A percentile compares a stretch with the other conserved stretches of the same genome.
Evolutionary conservation across 495 filamentous ascomycete species (phyloP).

Genomic region (Lasiosphaeria miniovina): DNA sequence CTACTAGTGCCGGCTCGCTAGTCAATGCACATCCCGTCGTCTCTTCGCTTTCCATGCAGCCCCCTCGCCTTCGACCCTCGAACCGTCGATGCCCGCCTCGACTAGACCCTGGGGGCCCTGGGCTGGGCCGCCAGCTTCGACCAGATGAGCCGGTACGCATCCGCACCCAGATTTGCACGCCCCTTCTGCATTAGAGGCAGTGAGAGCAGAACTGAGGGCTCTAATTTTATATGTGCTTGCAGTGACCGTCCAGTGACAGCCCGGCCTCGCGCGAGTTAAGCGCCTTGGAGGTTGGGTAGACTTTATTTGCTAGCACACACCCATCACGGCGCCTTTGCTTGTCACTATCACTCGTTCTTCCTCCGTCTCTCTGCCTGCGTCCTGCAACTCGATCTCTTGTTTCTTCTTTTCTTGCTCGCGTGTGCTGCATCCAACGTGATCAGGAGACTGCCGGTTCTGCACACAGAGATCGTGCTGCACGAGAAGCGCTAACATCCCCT

Average conservation of each 20-base stretch:
- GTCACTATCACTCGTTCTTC: slow-evolving; percentile 14
- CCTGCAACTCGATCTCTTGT: slow-evolving; percentile 4
- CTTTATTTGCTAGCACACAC: slow-evolving; percentile 31
- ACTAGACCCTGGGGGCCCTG: not conserved
- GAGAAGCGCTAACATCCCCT: slow-evolving; percentile 34
- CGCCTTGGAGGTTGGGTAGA: slow-evolving; percentile 25
- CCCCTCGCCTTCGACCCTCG: not conserved
- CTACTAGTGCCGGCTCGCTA: slow-evolving; percentile 25
- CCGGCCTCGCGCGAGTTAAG: slow-evolving; percentile 26
- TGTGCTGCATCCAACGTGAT: slow-evolving; percentile 5
- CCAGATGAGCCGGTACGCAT: slow-evolving; percentile 23
- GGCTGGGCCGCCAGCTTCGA: slow-evolving; percentile 6
- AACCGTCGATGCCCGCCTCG: not conserved
- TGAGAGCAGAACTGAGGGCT: slow-evolving; percentile 13
- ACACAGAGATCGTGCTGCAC: slow-evolving; percentile 24
- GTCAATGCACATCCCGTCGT: slow-evolving; percentile 31
- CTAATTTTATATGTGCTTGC: slow-evolving; percentile 34
- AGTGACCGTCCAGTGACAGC: slow-evolving; percentile 33
- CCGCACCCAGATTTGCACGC: slow-evolving; percentile 16
- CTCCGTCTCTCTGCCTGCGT: slow-evolving; percentile 10
- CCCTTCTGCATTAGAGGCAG: slow-evolving; percentile 16
- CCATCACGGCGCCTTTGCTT: slow-evolving; percentile 14
- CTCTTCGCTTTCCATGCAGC: slow-evolving; percentile 20
- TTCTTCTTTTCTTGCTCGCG: slow-evolving; percentile 4
- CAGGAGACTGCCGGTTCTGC: slow-evolving; percentile 1